phyloP scores from a whole-genome alignment of 2,329 filamentous ascomycete genomes.

The Arthrobotrys musiformis region DNA sequence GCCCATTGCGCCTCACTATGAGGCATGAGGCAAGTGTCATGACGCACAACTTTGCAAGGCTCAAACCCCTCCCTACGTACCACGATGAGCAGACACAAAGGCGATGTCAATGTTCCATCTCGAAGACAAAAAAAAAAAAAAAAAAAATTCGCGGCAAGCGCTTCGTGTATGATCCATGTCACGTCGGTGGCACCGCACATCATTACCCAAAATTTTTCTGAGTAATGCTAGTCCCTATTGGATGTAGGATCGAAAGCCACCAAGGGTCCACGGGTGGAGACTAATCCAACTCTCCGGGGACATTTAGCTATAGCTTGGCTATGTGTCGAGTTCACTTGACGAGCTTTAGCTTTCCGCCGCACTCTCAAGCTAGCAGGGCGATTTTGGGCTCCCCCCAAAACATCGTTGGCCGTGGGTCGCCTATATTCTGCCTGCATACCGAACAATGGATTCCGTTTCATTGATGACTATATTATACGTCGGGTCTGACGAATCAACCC shows the following conservation, averaged over 20 bases:
- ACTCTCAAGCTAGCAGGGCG: constrained; percentile 6
- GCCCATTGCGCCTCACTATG: constrained; percentile 50
- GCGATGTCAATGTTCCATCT: constrained; percentile 26
- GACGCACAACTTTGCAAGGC: constrained; percentile 52
- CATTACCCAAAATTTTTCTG: constrained; percentile 24
- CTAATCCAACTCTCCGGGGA: constrained; percentile 24
- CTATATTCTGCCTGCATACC: constrained; percentile 39
- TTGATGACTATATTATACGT: constrained; percentile 54
- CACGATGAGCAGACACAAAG: constrained; percentile 25
- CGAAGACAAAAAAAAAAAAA: constrained; percentile 1
- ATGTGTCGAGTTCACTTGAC: constrained; percentile 24
- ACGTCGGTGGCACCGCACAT: constrained; percentile 47
- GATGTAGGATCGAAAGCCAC: constrained; percentile 52
- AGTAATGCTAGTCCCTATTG: constrained; percentile 22
- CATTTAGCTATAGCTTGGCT: constrained; percentile 41
- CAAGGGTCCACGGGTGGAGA: constrained; percentile 38
- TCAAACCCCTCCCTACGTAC: constrained; percentile 40
- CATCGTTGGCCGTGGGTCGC: constrained; percentile 13
- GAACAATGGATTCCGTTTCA: constrained; percentile 29
- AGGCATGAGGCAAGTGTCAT: constrained; percentile 51
- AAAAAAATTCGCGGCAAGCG: constrained; percentile 49
- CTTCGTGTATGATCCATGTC: constrained; percentile 43
- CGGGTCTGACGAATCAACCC: constrained; percentile 51
- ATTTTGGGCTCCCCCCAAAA: constrained; percentile 21
- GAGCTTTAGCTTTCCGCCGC: constrained; percentile 35